Evolutionary conservation across 2,329 filamentous ascomycete species (phyloP).

Genomic region (Scedosporium apiospermum): DNA sequence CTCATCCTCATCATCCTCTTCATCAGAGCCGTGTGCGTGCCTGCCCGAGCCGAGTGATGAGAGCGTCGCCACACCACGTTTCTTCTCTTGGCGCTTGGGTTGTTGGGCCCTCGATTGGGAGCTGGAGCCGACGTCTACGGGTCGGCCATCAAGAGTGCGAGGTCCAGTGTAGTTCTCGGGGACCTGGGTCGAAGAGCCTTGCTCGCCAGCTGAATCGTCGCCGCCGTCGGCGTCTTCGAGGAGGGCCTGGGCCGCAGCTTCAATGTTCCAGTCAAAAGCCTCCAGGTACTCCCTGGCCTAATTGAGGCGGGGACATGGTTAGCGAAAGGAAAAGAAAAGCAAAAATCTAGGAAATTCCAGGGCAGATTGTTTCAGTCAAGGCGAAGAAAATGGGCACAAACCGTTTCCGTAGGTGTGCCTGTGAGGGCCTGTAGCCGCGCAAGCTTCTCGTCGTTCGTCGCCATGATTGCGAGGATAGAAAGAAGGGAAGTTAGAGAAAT

Average conservation of each 20-base stretch:
- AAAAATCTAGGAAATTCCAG: background rate
- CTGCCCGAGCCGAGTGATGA: conserved; percentile 36
- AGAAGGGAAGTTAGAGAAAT: background rate
- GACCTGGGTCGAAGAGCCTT: conserved; percentile 9
- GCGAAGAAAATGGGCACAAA: background rate
- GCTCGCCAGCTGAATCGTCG: conserved; percentile 23
- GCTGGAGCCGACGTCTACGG: conserved; percentile 34
- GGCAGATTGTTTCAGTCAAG: background rate
- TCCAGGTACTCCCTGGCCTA: conserved; percentile 62
- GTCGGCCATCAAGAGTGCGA: conserved; percentile 53
- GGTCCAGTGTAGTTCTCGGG: conserved; percentile 46
- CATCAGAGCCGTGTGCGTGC: conserved; percentile 34
- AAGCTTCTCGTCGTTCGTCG: conserved; percentile 4
- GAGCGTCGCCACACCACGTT: conserved; percentile 51
- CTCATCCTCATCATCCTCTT: conserved; percentile 43
- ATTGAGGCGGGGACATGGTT: background rate
- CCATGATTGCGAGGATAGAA: background rate
- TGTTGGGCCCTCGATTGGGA: conserved; percentile 25
- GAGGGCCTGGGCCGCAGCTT: conserved; percentile 51
- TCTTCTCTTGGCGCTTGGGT: conserved; percentile 25
- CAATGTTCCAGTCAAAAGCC: conserved; percentile 57
- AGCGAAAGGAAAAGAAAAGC: background rate
- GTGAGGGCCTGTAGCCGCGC: conserved; percentile 3
- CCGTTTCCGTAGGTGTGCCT: background rate
- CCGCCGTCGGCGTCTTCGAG: conserved; percentile 48